These are phyloP conservation scores for Citrus inodora DNA, from an alignment of 345 rosid genomes.

Conservation along the genomic window DNA sequence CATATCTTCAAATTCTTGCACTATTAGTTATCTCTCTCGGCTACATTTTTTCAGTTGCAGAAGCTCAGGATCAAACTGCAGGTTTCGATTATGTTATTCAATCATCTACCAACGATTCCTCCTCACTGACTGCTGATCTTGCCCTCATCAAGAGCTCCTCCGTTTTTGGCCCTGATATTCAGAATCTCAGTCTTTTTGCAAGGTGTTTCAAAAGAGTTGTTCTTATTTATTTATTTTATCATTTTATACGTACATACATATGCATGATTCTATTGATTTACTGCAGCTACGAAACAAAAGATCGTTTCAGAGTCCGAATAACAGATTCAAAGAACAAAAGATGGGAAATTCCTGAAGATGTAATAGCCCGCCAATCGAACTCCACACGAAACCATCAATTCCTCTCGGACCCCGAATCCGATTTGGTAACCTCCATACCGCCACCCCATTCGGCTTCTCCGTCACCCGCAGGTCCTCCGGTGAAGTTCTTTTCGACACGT, in stretches of 20 bases:
- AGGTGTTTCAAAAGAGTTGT: background rate
- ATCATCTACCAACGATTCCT: background rate
- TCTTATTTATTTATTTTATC: background rate
- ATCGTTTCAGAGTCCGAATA: background rate
- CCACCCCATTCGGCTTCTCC: background rate
- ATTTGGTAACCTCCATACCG: background rate
- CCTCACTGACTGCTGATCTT: background rate
- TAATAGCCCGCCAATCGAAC: background rate
- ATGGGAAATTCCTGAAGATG: conserved; percentile 5
- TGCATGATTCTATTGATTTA: no score
- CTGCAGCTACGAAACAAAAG: background rate
- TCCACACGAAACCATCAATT: background rate
- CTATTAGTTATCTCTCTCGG: background rate
- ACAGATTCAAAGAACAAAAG: background rate
- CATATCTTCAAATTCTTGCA: background rate
- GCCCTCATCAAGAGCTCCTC: conserved; percentile 4
- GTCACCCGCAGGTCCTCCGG: background rate
- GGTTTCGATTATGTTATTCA: background rate
- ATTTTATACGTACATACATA: no score
- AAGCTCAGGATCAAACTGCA: background rate
- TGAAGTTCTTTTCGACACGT: background rate
- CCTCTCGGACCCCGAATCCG: background rate
- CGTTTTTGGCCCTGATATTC: background rate
- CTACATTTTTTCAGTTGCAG: background rate
- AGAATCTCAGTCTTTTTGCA: background rate